Evolutionary conservation across 768 basidiomycete genomes (phyloP).

Genomic region (Boletus subcaerulescens): DNA sequence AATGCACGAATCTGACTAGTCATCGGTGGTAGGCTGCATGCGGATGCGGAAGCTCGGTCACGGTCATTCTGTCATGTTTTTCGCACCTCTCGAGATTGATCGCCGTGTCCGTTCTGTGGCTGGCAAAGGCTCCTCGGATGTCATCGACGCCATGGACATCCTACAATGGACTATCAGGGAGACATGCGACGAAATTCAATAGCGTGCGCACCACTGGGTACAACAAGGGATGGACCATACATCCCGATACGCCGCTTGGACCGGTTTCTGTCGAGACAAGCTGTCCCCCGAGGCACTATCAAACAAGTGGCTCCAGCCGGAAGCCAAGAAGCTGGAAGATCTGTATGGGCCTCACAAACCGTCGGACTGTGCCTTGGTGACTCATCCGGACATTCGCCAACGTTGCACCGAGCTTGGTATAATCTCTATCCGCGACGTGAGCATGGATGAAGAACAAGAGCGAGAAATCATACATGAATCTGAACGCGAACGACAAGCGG

Average conservation of each 20-base stretch:
- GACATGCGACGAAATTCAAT: conserved; percentile 43
- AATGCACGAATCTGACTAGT: not conserved
- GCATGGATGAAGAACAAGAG: conserved; percentile 49
- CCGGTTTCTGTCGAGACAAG: not conserved
- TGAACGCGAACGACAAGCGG: conserved; percentile 39
- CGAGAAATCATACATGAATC: conserved; percentile 45
- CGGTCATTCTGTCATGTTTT: conserved; percentile 48
- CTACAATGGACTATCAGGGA: conserved; percentile 44
- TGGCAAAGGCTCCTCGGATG: conserved; percentile 1
- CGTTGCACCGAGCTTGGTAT: conserved; percentile 20
- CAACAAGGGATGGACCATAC: conserved; percentile 33
- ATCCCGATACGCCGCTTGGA: conserved; percentile 18
- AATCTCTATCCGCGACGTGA: conserved; percentile 10
- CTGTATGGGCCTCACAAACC: conserved; percentile 26
- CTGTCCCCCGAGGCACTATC: conserved; percentile 1
- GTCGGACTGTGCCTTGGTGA: not conserved
- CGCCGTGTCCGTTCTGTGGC: conserved; percentile 31
- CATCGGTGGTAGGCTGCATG: conserved; percentile 43
- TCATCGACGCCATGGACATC: conserved; percentile 30
- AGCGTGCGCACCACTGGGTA: conserved; percentile 40
- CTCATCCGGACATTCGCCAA: conserved; percentile 7
- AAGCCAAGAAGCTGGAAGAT: conserved; percentile 36
- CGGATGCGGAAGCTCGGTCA: conserved; percentile 49
- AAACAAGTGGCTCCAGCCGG: conserved; percentile 38
- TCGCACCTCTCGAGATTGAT: conserved; percentile 43